Conservation (phyloP, 2,329 filamentous ascomycete genomes). For the Acarospora socialis region DNA sequence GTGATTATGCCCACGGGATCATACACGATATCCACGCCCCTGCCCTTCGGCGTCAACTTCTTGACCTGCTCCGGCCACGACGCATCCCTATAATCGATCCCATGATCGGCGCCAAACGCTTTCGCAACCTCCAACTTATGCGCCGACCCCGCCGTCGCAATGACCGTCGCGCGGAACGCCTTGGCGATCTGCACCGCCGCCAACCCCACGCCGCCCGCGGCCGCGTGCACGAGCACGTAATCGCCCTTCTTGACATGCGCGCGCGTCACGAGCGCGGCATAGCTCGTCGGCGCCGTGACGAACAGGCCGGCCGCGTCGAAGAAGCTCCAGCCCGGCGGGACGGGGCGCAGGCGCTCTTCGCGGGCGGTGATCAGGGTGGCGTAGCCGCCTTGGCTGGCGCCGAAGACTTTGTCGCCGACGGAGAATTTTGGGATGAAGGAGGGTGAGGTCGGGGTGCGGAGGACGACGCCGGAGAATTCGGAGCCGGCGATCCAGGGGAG, state of each 20-base stretch:
- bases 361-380: conserved; percentile 56
- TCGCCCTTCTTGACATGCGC: conserved; percentile 68
- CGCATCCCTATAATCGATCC: conserved; percentile 64
- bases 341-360: conserved; percentile 54
- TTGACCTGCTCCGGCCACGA: conserved; percentile 56
- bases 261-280: conserved; percentile 65
- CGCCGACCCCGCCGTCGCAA: conserved; percentile 72
- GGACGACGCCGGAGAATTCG: conserved; percentile 71
- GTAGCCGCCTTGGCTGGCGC: conserved; percentile 73
- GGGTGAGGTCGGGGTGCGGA: conserved; percentile 45
- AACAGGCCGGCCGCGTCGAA: conserved; percentile 77
- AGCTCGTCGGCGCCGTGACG: conserved; percentile 82
- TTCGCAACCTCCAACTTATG: conserved; percentile 69
- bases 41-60: conserved; percentile 56
- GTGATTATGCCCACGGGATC: conserved; percentile 88
- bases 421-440: conserved; percentile 48
- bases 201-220: conserved; percentile 79
- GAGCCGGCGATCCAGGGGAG: conserved; percentile 78
- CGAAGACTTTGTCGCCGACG: conserved; percentile 72
- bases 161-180: conserved; percentile 79
- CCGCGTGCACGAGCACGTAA: conserved; percentile 79
- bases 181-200: conserved; percentile 91
- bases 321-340: conserved; percentile 72
- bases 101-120: conserved; percentile 72
- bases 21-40: conserved; percentile 82